These are phyloP conservation scores for Leccinum olivaceopallidum DNA, from an alignment of 768 basidiomycete genomes.

Conservation along the genomic window DNA sequence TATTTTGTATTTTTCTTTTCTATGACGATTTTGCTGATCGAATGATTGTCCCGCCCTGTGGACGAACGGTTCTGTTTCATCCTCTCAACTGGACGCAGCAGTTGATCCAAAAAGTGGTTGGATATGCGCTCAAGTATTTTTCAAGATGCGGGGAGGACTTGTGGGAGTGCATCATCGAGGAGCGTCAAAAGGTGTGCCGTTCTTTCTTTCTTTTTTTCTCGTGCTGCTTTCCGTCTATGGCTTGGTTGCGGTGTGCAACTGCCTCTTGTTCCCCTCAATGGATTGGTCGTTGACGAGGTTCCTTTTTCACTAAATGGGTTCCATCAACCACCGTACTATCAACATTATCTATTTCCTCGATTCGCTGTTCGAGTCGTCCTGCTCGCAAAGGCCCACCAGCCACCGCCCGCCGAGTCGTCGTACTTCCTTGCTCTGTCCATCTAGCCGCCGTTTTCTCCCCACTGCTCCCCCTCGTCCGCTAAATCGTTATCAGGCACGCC, in stretches of 20 bases:
- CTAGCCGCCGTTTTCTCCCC: neutral
- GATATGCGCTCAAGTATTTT: conserved; percentile 78
- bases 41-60: no score
- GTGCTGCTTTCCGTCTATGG: neutral
- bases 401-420: conserved; percentile 8
- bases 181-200: conserved; percentile 76
- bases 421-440: neutral
- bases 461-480: neutral
- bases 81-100: no score
- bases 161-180: conserved; percentile 92
- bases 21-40: no score
- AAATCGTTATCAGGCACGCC: conserved; percentile 24
- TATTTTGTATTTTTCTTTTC: conserved; percentile 36
- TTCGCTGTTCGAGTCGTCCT: conserved; percentile 80
- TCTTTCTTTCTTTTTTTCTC: neutral
- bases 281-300: neutral
- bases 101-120: conserved; percentile 69
- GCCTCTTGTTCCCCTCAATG: no score
- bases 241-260: no score
- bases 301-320: conserved; percentile 50
- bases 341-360: conserved; percentile 93
- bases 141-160: conserved; percentile 86
- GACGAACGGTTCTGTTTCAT: no score
- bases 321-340: conserved; percentile 78
- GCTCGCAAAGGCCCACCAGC: conserved; percentile 57